phyloP scores from a whole-genome alignment of 2,329 filamentous ascomycete genomes.

The Clarireedia homoeocarpa region DNA sequence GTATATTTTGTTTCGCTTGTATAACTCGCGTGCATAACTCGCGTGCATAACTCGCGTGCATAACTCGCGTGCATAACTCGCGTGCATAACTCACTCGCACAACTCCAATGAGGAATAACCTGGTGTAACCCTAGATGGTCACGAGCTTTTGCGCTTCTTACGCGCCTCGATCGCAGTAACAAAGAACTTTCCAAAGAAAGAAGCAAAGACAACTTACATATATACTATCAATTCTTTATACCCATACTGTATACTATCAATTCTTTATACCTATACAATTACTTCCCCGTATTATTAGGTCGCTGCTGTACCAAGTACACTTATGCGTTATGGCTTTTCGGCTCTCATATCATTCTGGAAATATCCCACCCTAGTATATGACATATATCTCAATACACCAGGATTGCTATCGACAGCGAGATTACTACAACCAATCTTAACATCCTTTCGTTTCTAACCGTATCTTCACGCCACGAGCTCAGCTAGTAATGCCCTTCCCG shows the following conservation, averaged over 20 bases:
- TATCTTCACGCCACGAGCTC: background rate
- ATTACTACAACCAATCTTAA: background rate
- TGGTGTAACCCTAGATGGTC: background rate
- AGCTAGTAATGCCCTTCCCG: conserved; percentile 32
- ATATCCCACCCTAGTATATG: too few species aligned
- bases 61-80: too few species aligned
- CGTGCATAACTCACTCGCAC: too few species aligned
- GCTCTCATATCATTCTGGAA: too few species aligned
- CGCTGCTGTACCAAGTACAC: too few species aligned
- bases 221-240: background rate
- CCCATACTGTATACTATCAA: background rate
- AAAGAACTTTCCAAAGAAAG: background rate
- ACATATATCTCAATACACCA: too few species aligned
- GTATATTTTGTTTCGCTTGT: too few species aligned
- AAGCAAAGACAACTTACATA: background rate
- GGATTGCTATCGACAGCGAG: too few species aligned
- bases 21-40: too few species aligned
- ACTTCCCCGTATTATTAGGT: background rate
- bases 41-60: too few species aligned
- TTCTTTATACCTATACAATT: background rate
- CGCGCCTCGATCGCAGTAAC: background rate
- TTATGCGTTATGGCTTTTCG: too few species aligned
- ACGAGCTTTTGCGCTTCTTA: background rate
- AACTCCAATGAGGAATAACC: too few species aligned
- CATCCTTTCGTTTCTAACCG: background rate